Percentiles rank a stretch among this genome's conserved stretches.
Evolutionary conservation across 805 yeast species (phyloP).

Genomic region (Candida ipomoeae): DNA sequence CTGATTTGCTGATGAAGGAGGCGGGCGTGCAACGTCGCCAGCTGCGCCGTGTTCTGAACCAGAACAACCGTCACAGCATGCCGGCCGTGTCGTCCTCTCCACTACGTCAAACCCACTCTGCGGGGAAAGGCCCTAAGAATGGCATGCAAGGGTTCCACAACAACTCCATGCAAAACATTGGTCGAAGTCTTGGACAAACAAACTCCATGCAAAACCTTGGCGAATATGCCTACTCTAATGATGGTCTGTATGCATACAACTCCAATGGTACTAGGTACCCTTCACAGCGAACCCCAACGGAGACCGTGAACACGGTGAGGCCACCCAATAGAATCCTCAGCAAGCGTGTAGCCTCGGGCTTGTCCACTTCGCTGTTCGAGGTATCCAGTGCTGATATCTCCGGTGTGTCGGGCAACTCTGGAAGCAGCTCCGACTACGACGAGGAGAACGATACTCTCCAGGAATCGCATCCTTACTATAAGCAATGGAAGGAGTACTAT

Average conservation of each 20-base stretch:
- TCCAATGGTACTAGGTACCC: neutral
- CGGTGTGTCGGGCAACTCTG: constrained; percentile 3
- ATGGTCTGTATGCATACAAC: too few species aligned
- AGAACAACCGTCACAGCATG: constrained; percentile 6
- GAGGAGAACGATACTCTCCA: constrained; percentile 4
- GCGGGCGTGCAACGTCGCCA: neutral
- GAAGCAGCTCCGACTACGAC: constrained; percentile 5
- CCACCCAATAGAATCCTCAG: neutral
- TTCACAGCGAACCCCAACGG: too few species aligned
- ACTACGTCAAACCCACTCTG: neutral
- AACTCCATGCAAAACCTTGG: too few species aligned
- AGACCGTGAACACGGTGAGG: too few species aligned
- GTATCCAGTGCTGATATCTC: constrained; percentile 3
- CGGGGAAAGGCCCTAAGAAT: neutral
- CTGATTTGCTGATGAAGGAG: neutral
- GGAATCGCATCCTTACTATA: constrained; percentile 27
- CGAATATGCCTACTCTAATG: too few species aligned
- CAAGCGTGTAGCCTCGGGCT: neutral
- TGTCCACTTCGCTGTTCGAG: constrained; percentile 2
- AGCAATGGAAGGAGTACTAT: constrained; percentile 38
- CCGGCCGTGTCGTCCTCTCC: constrained; percentile 1
- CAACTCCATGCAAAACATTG: too few species aligned
- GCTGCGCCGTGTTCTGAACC: neutral
- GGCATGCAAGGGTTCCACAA: too few species aligned
- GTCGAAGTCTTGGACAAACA: too few species aligned